These are phyloP conservation scores for Aquilaria yunnanensis DNA, from an alignment of 345 rosid genomes.

Conservation along the genomic window DNA sequence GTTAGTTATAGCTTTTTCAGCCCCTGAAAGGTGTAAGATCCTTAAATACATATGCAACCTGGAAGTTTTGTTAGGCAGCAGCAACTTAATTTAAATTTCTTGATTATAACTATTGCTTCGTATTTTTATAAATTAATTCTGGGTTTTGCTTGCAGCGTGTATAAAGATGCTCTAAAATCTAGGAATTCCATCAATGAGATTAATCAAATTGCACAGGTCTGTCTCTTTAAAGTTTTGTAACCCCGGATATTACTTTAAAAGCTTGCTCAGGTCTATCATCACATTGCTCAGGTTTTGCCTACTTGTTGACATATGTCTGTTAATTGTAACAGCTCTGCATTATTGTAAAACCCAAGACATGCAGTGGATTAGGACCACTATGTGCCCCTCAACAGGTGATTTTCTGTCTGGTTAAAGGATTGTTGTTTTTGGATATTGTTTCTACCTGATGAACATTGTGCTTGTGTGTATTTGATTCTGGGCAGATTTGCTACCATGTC, in stretches of 20 bases:
- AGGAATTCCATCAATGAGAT: constrained; percentile 76
- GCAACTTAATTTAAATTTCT: no score
- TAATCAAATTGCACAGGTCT: constrained; percentile 97
- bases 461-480: not conserved
- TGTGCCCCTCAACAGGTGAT: constrained; percentile 79
- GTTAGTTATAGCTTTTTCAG: not conserved
- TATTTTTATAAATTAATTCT: constrained; percentile 13
- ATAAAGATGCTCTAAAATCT: constrained; percentile 78
- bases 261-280: no score
- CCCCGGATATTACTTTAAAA: constrained; percentile 12
- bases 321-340: constrained; percentile 63
- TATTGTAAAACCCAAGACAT: constrained; percentile 67
- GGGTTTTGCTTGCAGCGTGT: constrained; percentile 49
- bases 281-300: constrained; percentile 1
- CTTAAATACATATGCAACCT: not conserved
- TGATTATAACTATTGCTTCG: no score
- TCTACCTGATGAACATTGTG: no score
- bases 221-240: constrained; percentile 8
- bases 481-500: constrained; percentile 96
- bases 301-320: constrained; percentile 17
- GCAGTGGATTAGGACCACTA: constrained; percentile 61
- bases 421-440: no score
- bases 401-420: no score
- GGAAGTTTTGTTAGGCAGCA: not conserved
- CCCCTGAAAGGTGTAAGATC: not conserved